Evolutionary conservation across 495 filamentous ascomycete genomes (phyloP).

Genomic region (Massariosphaeria phaeospora): DNA sequence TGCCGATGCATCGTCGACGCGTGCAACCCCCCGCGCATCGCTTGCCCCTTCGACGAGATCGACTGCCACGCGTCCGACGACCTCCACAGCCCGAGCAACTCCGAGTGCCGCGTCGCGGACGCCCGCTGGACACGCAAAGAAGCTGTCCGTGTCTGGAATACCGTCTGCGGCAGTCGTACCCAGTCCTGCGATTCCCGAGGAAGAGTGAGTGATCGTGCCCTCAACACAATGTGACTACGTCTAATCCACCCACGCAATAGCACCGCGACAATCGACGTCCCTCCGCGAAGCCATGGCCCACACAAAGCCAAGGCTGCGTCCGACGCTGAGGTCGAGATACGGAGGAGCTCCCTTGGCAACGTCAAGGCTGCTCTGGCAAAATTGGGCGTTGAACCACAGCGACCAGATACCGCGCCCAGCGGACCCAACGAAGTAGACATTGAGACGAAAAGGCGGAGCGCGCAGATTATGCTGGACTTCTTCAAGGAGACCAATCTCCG

Average conservation of each 20-base stretch:
- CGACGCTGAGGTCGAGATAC: slow-evolving; percentile 25
- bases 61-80: slow-evolving; percentile 21
- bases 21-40: slow-evolving; percentile 17
- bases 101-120: slow-evolving; percentile 8
- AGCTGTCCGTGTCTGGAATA: slow-evolving; percentile 14
- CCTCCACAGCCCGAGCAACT: slow-evolving; percentile 13
- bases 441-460: slow-evolving; percentile 16
- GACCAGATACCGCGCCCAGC: slow-evolving; percentile 25
- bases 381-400: slow-evolving; percentile 5
- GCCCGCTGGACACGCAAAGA: slow-evolving; percentile 20
- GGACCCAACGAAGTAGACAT: slow-evolving; percentile 13
- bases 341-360: slow-evolving; percentile 8
- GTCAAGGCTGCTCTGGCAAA: slow-evolving; percentile 16
- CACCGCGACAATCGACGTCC: slow-evolving; percentile 5
- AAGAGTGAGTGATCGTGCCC: slow-evolving; percentile 16
- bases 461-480: slow-evolving; percentile 31
- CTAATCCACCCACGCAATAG: slow-evolving; percentile 9
- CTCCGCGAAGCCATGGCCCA: background rate
- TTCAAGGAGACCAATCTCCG: slow-evolving; percentile 29
- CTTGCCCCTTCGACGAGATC: slow-evolving; percentile 14
- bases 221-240: background rate
- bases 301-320: slow-evolving; percentile 24
- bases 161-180: background rate
- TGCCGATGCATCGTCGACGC: slow-evolving; percentile 9
- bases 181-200: slow-evolving; percentile 3